Conservation (phyloP, 805 yeast genomes). For the Kuraishia cidri region DNA sequence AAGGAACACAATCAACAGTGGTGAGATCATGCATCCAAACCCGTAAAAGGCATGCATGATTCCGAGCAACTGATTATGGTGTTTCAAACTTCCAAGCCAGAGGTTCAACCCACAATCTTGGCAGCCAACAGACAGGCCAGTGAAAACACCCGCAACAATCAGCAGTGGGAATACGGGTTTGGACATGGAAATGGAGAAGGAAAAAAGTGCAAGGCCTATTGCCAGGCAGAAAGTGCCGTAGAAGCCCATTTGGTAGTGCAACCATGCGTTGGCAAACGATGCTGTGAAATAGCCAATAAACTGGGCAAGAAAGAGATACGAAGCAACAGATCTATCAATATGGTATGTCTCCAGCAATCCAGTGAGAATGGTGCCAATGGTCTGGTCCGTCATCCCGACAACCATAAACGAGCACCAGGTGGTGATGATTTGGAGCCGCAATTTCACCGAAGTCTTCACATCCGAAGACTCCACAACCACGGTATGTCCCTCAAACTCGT, state of each 20-base stretch:
- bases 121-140: slow-evolving; percentile 50
- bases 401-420: slow-evolving; percentile 30
- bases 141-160: slow-evolving; percentile 25
- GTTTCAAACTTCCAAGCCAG: slow-evolving; percentile 37
- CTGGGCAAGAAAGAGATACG: slow-evolving; percentile 41
- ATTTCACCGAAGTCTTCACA: slow-evolving; percentile 23
- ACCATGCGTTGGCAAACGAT: slow-evolving; percentile 35
- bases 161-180: slow-evolving; percentile 33
- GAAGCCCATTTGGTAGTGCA: slow-evolving; percentile 37
- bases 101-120: slow-evolving; percentile 47
- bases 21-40: slow-evolving; percentile 43
- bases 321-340: slow-evolving; percentile 36
- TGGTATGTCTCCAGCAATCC: slow-evolving; percentile 35
- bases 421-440: slow-evolving; percentile 33
- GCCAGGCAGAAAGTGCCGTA: slow-evolving; percentile 29
- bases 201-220: slow-evolving; percentile 4
- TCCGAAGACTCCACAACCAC: slow-evolving; percentile 28
- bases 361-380: slow-evolving; percentile 53
- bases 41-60: slow-evolving; percentile 45
- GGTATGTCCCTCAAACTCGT: slow-evolving; percentile 11
- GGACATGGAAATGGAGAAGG: slow-evolving; percentile 20
- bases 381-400: slow-evolving; percentile 52
- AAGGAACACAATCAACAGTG: slow-evolving; percentile 31
- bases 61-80: slow-evolving; percentile 42
- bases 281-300: slow-evolving; percentile 46